Percentiles rank a stretch among this genome's conserved stretches.
These are phyloP conservation scores for Canavalia gladiata DNA, from an alignment of 306 rosid species.

Conservation along the genomic window DNA sequence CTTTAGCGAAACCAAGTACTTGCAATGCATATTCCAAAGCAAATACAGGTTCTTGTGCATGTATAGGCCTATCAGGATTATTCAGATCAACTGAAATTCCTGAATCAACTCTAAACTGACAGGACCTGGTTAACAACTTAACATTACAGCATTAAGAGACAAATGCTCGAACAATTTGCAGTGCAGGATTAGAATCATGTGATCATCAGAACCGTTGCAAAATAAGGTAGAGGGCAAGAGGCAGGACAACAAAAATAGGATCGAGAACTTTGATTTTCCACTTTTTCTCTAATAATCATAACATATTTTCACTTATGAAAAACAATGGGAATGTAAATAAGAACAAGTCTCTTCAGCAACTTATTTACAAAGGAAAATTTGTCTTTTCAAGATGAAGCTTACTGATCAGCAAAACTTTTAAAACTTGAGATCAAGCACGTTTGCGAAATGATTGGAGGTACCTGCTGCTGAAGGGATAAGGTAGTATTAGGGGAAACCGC, in stretches of 20 bases:
- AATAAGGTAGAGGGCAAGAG: neutral
- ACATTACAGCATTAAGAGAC: constrained; percentile 10
- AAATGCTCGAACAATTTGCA: constrained; percentile 19
- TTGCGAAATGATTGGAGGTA: constrained; percentile 50
- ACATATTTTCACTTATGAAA: constrained; percentile 25
- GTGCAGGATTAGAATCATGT: constrained; percentile 7
- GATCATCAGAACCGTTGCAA: neutral
- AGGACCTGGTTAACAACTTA: constrained; percentile 70
- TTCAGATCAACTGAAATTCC: constrained; percentile 73
- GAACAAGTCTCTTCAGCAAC: constrained; percentile 24
- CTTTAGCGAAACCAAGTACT: constrained; percentile 94
- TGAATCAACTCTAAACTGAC: constrained; percentile 83
- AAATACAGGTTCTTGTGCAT: constrained; percentile 69
- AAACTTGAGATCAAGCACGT: constrained; percentile 2
- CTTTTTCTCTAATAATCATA: neutral
- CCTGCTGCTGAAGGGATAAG: constrained; percentile 97
- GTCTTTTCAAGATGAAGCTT: constrained; percentile 20
- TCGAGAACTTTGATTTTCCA: neutral
- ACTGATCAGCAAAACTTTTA: constrained; percentile 12
- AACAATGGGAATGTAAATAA: neutral
- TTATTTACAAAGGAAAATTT: neutral
- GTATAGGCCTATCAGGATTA: constrained; percentile 51
- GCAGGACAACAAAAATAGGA: neutral
- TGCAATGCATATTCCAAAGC: constrained; percentile 87
- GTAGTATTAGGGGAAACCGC: constrained; percentile 73